Conservation (phyloP, 1,284 basidiomycete genomes). For the Ceratobasidium theobromae region DNA sequence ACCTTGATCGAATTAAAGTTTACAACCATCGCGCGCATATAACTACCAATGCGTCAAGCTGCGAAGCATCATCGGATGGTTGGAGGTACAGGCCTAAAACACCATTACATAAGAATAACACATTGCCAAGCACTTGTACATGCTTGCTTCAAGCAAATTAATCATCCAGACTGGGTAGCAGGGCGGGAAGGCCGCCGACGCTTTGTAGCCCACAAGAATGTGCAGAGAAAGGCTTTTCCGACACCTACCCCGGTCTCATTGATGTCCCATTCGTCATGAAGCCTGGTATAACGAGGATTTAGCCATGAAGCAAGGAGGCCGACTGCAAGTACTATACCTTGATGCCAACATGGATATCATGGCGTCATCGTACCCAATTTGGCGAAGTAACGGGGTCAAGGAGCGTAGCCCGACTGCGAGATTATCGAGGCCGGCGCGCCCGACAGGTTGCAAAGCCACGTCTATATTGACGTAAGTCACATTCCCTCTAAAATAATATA, state of each 20-base stretch:
- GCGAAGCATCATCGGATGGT: neutral
- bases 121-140: too few species aligned
- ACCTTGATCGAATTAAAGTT: conserved; percentile 9
- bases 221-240: conserved; percentile 6
- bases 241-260: neutral
- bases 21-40: conserved; percentile 1
- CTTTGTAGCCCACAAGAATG: conserved; percentile 23
- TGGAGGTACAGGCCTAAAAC: neutral
- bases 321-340: neutral
- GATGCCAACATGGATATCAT: conserved; percentile 34
- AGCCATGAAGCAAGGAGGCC: neutral
- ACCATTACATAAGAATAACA: neutral
- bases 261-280: conserved; percentile 22
- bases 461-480: conserved; percentile 16
- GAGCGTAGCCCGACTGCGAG: conserved; percentile 30
- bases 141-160: too few species aligned
- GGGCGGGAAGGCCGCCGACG: neutral
- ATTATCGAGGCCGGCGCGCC: conserved; percentile 29
- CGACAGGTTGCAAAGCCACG: conserved; percentile 21
- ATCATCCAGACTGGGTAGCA: too few species aligned
- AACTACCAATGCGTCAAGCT: conserved; percentile 4
- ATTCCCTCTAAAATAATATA: neutral
- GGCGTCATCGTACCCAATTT: conserved; percentile 34
- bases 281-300: neutral
- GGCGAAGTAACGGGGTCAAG: conserved; percentile 33